These are phyloP conservation scores for Drosera spatulata DNA, from an alignment of 179 eudicot species.

Conservation along the genomic window DNA sequence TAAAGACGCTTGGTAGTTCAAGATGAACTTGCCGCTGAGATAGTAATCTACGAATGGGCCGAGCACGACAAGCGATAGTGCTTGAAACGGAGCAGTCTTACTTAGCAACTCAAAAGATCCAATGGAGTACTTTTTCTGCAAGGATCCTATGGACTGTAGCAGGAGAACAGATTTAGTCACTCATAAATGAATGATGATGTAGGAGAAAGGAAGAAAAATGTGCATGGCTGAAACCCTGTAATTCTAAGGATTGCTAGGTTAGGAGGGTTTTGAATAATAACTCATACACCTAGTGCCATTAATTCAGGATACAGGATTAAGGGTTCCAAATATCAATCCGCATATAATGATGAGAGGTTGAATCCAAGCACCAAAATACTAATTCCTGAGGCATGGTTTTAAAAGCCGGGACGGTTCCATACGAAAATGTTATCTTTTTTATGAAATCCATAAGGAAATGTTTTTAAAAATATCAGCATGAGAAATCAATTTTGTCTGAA, in stretches of 20 bases:
- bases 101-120: conserved; percentile 75
- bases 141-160: conserved; percentile 64
- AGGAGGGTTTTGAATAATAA: no score
- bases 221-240: background rate
- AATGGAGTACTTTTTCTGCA: conserved; percentile 62
- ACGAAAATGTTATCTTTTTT: no score
- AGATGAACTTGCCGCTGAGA: conserved; percentile 38
- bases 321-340: no score
- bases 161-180: background rate
- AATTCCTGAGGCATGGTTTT: no score
- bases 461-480: no score
- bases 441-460: no score
- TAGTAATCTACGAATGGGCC: conserved; percentile 61
- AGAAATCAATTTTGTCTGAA: no score
- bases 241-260: background rate
- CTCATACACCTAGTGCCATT: no score
- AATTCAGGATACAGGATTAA: no score
- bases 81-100: conserved; percentile 71
- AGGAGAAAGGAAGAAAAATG: background rate
- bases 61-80: conserved; percentile 47
- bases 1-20: conserved; percentile 28
- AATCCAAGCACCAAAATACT: no score
- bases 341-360: no score
- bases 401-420: no score
- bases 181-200: background rate